These are phyloP conservation scores for Pythium brachiatum DNA, from an alignment of 352 stramenopile species.

Conservation along the genomic window DNA sequence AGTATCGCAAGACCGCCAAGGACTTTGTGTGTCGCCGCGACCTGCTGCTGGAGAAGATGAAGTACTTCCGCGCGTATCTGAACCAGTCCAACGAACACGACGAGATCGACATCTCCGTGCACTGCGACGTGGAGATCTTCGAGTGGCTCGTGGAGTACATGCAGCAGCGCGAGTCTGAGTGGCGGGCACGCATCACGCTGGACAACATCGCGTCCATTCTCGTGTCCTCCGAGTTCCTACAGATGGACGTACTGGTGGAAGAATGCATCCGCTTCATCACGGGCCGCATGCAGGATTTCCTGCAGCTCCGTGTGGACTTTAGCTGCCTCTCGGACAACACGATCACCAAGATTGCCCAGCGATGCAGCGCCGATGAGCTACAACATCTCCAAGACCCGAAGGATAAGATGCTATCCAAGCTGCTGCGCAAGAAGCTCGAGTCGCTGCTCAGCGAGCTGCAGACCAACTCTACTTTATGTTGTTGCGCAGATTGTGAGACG, in stretches of 20 bases:
- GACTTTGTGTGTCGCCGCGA: constrained; percentile 84
- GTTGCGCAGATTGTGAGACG: constrained; percentile 45
- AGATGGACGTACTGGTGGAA: constrained; percentile 87
- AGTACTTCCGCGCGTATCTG: constrained; percentile 88
- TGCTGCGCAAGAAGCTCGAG: constrained; percentile 84
- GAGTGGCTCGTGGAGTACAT: constrained; percentile 91
- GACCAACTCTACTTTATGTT: constrained; percentile 20
- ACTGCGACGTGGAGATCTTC: constrained; percentile 92
- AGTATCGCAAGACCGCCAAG: constrained; percentile 79
- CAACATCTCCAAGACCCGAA: constrained; percentile 77
- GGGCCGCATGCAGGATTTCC: constrained; percentile 68
- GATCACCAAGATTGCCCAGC: constrained; percentile 63
- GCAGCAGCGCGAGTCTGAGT: constrained; percentile 49
- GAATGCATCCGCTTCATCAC: constrained; percentile 83
- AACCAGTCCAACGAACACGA: constrained; percentile 77
- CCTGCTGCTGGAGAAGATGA: constrained; percentile 87
- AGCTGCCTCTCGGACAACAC: constrained; percentile 78
- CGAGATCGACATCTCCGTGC: constrained; percentile 92
- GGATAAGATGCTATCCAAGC: constrained; percentile 84
- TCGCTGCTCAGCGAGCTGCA: constrained; percentile 39
- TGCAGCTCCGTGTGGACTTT: constrained; percentile 85
- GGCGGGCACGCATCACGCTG: constrained; percentile 47
- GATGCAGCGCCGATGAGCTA: constrained; percentile 55
- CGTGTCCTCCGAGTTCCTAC: constrained; percentile 90
- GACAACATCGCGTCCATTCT: constrained; percentile 87